Evolutionary conservation across 805 yeast genomes (phyloP).

Genomic region (Saccharomyces kudriavzevii): DNA sequence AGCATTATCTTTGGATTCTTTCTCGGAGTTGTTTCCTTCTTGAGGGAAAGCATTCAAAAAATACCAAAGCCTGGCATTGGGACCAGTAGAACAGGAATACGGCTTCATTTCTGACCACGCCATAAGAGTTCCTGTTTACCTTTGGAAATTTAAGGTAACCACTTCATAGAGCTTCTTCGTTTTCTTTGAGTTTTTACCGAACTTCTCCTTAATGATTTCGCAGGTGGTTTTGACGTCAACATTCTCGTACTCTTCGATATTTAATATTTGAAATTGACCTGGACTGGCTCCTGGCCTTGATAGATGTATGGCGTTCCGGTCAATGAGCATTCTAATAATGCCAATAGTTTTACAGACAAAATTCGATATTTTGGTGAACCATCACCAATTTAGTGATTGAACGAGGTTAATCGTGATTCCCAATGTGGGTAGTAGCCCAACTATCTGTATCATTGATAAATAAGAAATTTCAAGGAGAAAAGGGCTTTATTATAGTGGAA

Average conservation of each 20-base stretch:
- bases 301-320: constrained; percentile 47
- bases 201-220: constrained; percentile 5
- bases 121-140: constrained; percentile 47
- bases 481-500: background rate
- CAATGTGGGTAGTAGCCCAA: constrained; percentile 50
- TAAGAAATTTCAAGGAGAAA: constrained; percentile 27
- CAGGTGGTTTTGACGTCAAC: constrained; percentile 49
- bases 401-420: constrained; percentile 55
- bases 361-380: constrained; percentile 31
- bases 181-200: constrained; percentile 7
- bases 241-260: constrained; percentile 43
- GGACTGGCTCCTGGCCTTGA: constrained; percentile 37
- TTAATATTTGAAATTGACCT: constrained; percentile 43
- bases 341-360: constrained; percentile 41
- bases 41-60: constrained; percentile 5
- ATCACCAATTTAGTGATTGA: constrained; percentile 43
- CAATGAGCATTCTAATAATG: constrained; percentile 38
- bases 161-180: constrained; percentile 27
- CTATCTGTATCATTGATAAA: constrained; percentile 45
- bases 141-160: constrained; percentile 35
- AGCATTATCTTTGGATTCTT: constrained; percentile 38
- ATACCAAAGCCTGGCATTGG: constrained; percentile 37
- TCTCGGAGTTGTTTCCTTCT: constrained; percentile 39
- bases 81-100: constrained; percentile 38
- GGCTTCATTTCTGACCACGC: constrained; percentile 37